Evolutionary conservation across 1,139 yeast species (phyloP).

Genomic region (Meyerozyma smithsonii): DNA sequence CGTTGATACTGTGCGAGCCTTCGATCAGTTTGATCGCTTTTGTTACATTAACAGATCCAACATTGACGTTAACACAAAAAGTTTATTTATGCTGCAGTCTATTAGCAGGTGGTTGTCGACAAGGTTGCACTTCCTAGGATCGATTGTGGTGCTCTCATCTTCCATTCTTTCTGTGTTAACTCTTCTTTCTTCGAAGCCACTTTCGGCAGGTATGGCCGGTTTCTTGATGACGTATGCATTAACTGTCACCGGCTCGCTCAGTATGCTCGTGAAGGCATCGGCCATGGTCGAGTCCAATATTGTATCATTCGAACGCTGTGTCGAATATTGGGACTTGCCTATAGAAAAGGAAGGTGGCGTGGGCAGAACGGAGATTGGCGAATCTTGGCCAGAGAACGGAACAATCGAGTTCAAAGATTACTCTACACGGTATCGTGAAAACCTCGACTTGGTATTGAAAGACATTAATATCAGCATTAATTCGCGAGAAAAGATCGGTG

Average conservation of each 20-base stretch:
- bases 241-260: conserved; percentile 56
- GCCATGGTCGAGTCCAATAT: conserved; percentile 74
- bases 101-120: conserved; percentile 71
- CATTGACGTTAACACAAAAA: conserved; percentile 59
- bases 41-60: conserved; percentile 51
- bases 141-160: conserved; percentile 56
- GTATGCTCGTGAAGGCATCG: conserved; percentile 57
- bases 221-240: conserved; percentile 68
- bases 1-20: conserved; percentile 57
- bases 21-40: conserved; percentile 48
- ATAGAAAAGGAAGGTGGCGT: conserved; percentile 44
- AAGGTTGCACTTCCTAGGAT: conserved; percentile 65
- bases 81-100: conserved; percentile 51
- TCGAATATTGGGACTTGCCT: conserved; percentile 62
- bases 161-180: conserved; percentile 46
- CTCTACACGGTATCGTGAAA: conserved; percentile 59
- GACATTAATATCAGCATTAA: conserved; percentile 48
- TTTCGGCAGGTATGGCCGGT: conserved; percentile 69
- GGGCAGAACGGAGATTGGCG: conserved; percentile 21
- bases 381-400: conserved; percentile 61
- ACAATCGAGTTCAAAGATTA: conserved; percentile 51
- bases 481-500: conserved; percentile 67
- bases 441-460: conserved; percentile 54
- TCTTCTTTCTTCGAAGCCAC: conserved; percentile 20
- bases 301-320: conserved; percentile 71